Evolutionary conservation across 345 rosid species (phyloP).

Genomic region (Boechera divaricarpa): DNA sequence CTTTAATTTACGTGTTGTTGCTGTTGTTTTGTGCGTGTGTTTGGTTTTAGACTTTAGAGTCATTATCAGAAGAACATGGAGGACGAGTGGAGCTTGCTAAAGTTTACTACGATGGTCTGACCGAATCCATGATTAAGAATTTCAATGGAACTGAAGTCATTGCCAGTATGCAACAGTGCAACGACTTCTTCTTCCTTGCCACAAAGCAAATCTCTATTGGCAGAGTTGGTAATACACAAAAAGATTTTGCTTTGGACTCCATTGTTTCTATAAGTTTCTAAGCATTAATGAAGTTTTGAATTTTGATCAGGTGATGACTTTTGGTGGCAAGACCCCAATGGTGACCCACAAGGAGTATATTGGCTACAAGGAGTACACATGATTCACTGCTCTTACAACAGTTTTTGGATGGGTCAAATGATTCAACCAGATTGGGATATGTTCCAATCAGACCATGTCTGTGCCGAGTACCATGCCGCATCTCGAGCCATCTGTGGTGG

Average conservation of each 20-base stretch:
- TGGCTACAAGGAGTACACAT: constrained; percentile 95
- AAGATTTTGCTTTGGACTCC: not conserved
- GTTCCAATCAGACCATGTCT: constrained; percentile 90
- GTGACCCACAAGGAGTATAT: constrained; percentile 85
- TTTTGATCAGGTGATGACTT: constrained; percentile 76
- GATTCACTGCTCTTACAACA: constrained; percentile 92
- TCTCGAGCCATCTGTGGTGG: constrained; percentile 93
- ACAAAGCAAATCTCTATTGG: constrained; percentile 81
- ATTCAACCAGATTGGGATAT: constrained; percentile 97
- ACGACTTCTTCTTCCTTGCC: constrained; percentile 89
- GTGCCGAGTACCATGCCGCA: constrained; percentile 88
- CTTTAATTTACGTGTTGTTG: not conserved
- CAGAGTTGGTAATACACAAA: constrained; percentile 68
- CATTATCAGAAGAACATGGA: constrained; percentile 71
- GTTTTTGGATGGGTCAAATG: constrained; percentile 92
- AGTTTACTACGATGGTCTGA: constrained; percentile 66
- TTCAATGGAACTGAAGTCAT: constrained; percentile 76
- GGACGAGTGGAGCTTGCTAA: constrained; percentile 86
- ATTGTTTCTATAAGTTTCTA: not conserved
- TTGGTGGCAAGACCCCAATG: constrained; percentile 94
- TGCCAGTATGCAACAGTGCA: constrained; percentile 94
- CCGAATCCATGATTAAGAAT: constrained; percentile 70
- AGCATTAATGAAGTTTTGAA: not conserved
- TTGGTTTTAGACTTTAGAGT: constrained; percentile 65
- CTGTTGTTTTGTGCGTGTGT: not conserved